These are phyloP conservation scores for Marasmius tenuissimus DNA, from an alignment of 1,284 basidiomycete species.

Conservation along the genomic window DNA sequence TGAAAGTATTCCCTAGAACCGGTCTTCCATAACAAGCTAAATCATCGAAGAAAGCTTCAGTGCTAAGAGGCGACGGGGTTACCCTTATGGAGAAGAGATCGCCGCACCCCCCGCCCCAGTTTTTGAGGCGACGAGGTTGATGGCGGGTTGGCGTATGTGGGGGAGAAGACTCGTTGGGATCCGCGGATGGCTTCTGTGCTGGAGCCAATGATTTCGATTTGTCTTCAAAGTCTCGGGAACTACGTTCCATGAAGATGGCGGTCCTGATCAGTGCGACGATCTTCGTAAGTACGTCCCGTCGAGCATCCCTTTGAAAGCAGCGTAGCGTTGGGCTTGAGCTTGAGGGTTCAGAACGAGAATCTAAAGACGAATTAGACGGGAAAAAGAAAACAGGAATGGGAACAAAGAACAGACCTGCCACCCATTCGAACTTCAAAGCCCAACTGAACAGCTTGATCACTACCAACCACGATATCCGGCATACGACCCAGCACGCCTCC, in stretches of 20 bases:
- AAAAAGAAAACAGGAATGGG: conserved; percentile 1
- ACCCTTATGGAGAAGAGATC: conserved; percentile 94
- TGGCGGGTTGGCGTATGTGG: conserved; percentile 82
- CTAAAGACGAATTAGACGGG: conserved; percentile 5
- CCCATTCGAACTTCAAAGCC: conserved; percentile 94
- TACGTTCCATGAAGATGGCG: conserved; percentile 96
- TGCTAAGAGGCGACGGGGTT: too few relatives aligned
- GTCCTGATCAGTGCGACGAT: conserved; percentile 89
- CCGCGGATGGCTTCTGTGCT: conserved; percentile 84
- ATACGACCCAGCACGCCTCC: conserved; percentile 81
- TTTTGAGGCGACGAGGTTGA: conserved; percentile 57
- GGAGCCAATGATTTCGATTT: conserved; percentile 77
- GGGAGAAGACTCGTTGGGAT: conserved; percentile 91
- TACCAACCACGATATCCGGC: conserved; percentile 95
- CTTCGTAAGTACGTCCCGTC: conserved; percentile 66
- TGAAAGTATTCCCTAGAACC: too few relatives aligned
- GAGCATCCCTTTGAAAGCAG: conserved; percentile 61
- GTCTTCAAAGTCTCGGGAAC: conserved; percentile 89
- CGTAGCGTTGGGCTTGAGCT: conserved; percentile 66
- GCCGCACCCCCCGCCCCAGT: conserved; percentile 71
- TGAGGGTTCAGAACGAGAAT: conserved; percentile 88
- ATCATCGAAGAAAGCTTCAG: too few relatives aligned
- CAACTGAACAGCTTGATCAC: conserved; percentile 95
- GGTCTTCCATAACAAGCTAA: too few relatives aligned
- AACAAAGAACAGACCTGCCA: conserved; percentile 67